Evolutionary conservation across 306 rosid species (phyloP).

Genomic region (Ormosia emarginata): DNA sequence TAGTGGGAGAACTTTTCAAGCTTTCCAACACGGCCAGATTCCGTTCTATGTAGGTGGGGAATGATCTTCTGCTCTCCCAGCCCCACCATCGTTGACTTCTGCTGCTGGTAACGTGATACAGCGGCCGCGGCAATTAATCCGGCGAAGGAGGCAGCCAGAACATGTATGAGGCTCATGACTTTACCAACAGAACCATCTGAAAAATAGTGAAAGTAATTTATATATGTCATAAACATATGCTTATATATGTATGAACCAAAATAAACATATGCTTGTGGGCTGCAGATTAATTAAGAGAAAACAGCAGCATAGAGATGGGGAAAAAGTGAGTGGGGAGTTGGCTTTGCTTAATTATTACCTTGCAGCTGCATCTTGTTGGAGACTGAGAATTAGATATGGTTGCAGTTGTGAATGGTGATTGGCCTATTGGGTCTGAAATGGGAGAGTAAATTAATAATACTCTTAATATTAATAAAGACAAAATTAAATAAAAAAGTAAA

Average conservation of each 20-base stretch:
- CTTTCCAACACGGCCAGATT: constrained; percentile 55
- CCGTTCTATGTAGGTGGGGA: constrained; percentile 39
- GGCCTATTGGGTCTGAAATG: neutral
- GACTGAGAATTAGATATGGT: neutral
- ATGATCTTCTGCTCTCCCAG: constrained; percentile 17
- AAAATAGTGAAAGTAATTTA: neutral
- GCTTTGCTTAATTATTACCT: neutral
- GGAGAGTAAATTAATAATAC: no score
- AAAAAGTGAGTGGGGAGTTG: neutral
- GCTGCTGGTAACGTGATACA: neutral
- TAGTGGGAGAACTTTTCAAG: constrained; percentile 74
- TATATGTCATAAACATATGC: neutral
- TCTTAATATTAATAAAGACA: no score
- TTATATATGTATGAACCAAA: neutral
- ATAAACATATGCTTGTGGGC: neutral
- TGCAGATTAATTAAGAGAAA: neutral
- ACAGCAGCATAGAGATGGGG: neutral
- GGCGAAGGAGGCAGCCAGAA: constrained; percentile 48
- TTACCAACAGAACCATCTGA: constrained; percentile 42
- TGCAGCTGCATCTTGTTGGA: neutral
- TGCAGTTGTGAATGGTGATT: neutral
- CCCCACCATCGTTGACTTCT: neutral
- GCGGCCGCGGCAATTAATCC: constrained; percentile 35
- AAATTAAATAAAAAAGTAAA: no score
- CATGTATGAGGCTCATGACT: constrained; percentile 16